Base-by-base conservation (phyloP, 495 filamentous ascomycete genomes). In the Cenococcum geophilum region DNA sequence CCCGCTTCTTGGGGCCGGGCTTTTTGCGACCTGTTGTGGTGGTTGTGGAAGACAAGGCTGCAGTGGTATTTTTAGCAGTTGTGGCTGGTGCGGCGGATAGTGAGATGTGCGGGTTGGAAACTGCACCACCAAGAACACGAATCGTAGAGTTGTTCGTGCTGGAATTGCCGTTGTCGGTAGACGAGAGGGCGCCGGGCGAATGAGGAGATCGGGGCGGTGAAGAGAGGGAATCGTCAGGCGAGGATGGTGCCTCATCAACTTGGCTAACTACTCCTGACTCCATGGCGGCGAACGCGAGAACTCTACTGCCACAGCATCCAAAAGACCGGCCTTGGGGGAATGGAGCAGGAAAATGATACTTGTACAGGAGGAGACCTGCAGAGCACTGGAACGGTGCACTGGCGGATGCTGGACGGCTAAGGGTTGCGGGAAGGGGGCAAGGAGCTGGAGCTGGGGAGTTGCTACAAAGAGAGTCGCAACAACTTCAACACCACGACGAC, bases 21-120 rank as follows among this genome's bases (percentile, higher is more conserved):
- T 68, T 68, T 37, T 68, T 68, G 52, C 66, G 66, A 45, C 45
- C 14, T 1, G 48, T 32, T 40, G 60, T 62, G n/a, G 58, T 34
- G 11, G 62, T 57, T 23, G 61, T 65, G 16, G 51, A 20, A 20
- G 51, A n/a, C 4, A 16, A 20, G 32, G 53, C 12, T 57, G 58
- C 32, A 22, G 23, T 43, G 57, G 59, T 32, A 58, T 61, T 40
- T 27, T 61, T 48, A 18, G 59, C 59, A 34, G 61, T 35, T 53
- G 58, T 59, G 36, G 58, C 56, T 43, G 36, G 51, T 45, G 54
- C 25, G 48, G 61, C 34, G 47, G 47, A 36, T 16, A 50, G 54
- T 14, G 57, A 32, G 51, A 45, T 62, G 20, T 40, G 18, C 12
- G 32, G 45, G 21, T 49, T 48, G 27, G 43, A 21, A 58, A 21